Evolutionary conservation across 176 grass and related monocot genomes (phyloP).

Genomic region (Echinochloa phyllopogon): DNA sequence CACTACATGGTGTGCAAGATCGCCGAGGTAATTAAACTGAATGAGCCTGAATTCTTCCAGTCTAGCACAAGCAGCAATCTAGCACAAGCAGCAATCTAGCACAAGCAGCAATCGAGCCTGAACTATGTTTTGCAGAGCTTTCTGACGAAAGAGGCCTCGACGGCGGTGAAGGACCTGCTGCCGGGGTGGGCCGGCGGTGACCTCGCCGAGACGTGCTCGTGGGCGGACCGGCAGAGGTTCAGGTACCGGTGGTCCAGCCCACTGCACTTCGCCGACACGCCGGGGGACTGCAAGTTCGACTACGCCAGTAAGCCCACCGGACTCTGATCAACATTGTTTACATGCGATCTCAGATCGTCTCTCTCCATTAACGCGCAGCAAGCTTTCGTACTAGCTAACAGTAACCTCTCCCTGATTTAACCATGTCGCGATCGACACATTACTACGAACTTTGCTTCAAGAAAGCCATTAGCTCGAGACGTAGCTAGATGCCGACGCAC

Average conservation of each 20-base stretch:
- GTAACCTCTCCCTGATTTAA: background rate
- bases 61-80: no score
- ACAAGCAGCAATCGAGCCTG: background rate
- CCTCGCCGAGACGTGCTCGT: constrained; percentile 62
- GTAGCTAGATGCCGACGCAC: background rate
- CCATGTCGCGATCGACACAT: background rate
- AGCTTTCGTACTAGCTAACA: background rate
- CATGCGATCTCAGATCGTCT: background rate
- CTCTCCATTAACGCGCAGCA: background rate
- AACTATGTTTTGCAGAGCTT: constrained; percentile 41
- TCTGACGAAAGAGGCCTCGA: constrained; percentile 49
- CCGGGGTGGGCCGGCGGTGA: constrained; percentile 61
- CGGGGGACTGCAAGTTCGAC: constrained; percentile 61
- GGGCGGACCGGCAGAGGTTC: constrained; percentile 64
- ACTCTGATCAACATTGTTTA: background rate
- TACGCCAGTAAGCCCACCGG: constrained; percentile 53
- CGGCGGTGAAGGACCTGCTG: constrained; percentile 55
- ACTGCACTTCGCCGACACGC: constrained; percentile 66
- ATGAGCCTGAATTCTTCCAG: background rate
- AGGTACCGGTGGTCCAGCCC: constrained; percentile 66
- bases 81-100: no score
- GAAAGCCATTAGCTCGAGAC: background rate
- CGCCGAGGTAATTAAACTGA: constrained; percentile 52
- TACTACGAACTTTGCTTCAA: background rate
- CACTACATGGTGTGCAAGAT: constrained; percentile 87